Evolutionary conservation across 2,329 filamentous ascomycete species (phyloP).

Genomic region (Botrytis porri): DNA sequence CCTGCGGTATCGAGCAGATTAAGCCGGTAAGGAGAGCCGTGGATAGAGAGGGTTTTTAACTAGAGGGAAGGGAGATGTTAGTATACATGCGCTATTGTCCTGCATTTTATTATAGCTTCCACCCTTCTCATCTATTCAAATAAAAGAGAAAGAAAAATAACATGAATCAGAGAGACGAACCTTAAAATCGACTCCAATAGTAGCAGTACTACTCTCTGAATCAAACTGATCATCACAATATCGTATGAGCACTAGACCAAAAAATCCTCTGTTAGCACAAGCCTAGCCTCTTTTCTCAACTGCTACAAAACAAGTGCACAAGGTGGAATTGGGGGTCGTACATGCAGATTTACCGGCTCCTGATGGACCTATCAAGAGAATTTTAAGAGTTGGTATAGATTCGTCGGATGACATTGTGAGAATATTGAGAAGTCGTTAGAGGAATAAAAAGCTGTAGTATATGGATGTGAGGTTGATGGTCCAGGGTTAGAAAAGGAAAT

Average conservation of each 20-base stretch:
- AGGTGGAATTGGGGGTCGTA: conserved; percentile 2
- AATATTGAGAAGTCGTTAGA: background rate
- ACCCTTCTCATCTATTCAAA: background rate
- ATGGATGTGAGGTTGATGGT: background rate
- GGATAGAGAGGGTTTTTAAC: conserved; percentile 53
- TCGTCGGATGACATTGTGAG: conserved; percentile 46
- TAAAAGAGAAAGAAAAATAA: too few species aligned
- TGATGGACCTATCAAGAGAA: conserved; percentile 54
- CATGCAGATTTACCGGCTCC: conserved; percentile 55
- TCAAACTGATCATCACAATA: conserved; percentile 59
- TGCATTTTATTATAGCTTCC: too few species aligned
- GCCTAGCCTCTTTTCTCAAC: background rate
- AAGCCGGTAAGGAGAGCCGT: conserved; percentile 50
- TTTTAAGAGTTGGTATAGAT: conserved; percentile 49
- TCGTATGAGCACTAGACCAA: conserved; percentile 47
- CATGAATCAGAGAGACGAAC: conserved; percentile 35
- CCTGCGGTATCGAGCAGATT: conserved; percentile 80
- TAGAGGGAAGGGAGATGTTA: conserved; percentile 29
- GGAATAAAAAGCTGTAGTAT: background rate
- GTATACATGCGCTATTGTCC: background rate
- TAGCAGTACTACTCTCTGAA: conserved; percentile 51
- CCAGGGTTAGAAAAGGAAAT: background rate
- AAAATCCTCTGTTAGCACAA: conserved; percentile 4
- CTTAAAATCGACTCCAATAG: conserved; percentile 57
- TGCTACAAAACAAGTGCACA: conserved; percentile 18